These are phyloP conservation scores for Heracleum sosnowskyi DNA, from an alignment of 129 eudicot species.

Conservation along the genomic window DNA sequence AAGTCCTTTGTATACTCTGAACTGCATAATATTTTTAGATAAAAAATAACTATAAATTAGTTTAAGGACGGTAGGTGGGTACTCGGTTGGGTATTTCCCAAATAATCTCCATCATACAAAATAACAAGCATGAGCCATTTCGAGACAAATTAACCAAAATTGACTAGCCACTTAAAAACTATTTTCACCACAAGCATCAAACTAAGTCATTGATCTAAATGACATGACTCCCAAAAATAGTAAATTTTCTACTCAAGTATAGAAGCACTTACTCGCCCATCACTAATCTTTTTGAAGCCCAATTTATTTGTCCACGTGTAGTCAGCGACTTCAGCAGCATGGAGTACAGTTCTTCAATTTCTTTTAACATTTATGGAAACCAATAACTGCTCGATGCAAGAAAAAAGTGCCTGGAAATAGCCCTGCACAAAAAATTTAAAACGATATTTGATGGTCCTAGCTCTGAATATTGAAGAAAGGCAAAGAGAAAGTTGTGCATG, in stretches of 20 bases:
- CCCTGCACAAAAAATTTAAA: slow-evolving; percentile 42
- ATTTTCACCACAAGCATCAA: not conserved
- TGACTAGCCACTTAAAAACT: not conserved
- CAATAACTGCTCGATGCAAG: slow-evolving; percentile 64
- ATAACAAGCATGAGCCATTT: not conserved
- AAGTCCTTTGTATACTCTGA: slow-evolving; percentile 44
- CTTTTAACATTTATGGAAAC: slow-evolving; percentile 56
- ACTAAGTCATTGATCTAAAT: not conserved
- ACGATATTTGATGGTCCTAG: not conserved
- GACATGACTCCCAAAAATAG: not conserved
- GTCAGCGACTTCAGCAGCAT: slow-evolving; percentile 93
- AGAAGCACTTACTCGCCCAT: slow-evolving; percentile 61
- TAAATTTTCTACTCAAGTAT: not conserved
- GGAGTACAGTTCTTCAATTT: slow-evolving; percentile 79
- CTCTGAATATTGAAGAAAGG: not conserved
- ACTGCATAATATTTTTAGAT: slow-evolving; percentile 25
- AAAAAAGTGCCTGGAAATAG: slow-evolving; percentile 67
- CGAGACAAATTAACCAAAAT: not conserved
- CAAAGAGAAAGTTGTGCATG: not conserved
- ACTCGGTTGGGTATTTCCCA: not conserved
- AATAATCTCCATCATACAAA: not conserved
- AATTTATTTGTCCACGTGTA: slow-evolving; percentile 75
- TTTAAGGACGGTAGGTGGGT: not conserved
- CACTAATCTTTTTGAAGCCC: slow-evolving; percentile 71
- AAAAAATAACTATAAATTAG: not conserved